Evolutionary conservation across 2,329 filamentous ascomycete genomes (phyloP), one percentile per base, ranked within the genome.

Genomic region (Colletotrichum sp.): DNA sequence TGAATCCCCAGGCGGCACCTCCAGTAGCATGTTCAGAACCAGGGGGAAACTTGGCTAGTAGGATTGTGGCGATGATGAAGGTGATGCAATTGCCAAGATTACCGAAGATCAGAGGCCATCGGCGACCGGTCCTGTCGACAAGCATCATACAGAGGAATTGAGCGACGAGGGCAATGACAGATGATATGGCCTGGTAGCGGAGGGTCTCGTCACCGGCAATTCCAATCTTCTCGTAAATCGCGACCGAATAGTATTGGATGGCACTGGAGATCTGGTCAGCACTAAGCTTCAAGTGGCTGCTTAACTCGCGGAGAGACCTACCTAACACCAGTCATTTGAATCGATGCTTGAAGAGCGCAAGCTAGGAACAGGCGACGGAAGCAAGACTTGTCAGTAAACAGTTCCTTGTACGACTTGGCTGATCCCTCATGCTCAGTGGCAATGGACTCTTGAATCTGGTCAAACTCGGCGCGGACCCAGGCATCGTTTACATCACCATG

Each of bases 171-270:
- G 93, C 94, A 67, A 95, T 91, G 75, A 95, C 88, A 3, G 90
- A 93, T 76, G 93, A 94, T 80, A 95, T 95, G 71, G 93, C 93
- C 82, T 96, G 94, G 82, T 95, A 95, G 78, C 93, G 91, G 55
- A 96, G 89, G 0, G 94, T 92, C 32, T 94, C 89, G 68, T 91
- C 86, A 26, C 90, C 89, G 0, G 84, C 82, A 78, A 96, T 95
- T 32, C 94, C 93, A 78, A 95, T 94, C 81, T 94, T 90, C 2
- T 83, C 85, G 83, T 94, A 95, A 78, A 95, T 95, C 4, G 81
- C 83, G 21, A 93, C 90, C 0, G 92, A 93, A 83, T 93, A 95
- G 83, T 95, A 96, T 81, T 96, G 94, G 78, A 95, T 95, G 2
- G 93, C 92, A 3, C 89, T 91, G 1, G 94, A 13, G 28, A 30